phyloP scores from a whole-genome alignment of 306 rosid species.

The Malus orientalis region DNA sequence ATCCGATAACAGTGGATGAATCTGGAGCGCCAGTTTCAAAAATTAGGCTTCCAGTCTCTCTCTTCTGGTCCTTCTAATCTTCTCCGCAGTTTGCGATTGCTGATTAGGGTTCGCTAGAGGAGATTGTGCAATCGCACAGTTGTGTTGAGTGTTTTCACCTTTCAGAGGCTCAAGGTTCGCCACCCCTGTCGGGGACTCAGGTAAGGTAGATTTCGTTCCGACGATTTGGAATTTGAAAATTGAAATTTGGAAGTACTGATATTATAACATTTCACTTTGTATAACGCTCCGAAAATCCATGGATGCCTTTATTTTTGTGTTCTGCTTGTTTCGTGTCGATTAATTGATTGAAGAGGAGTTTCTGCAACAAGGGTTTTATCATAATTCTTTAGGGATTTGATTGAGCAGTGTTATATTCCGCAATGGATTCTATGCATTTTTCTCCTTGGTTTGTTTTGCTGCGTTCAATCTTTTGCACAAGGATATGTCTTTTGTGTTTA shows the following conservation, averaged over 20 bases:
- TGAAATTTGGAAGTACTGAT: not conserved
- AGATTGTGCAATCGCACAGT: not conserved
- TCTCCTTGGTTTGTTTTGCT: not conserved
- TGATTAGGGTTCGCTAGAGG: not conserved
- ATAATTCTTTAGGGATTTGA: not conserved
- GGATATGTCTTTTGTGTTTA: not conserved
- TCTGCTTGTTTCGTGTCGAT: not conserved
- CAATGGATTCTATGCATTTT: not conserved
- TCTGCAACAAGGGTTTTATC: not conserved
- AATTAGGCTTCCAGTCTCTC: conserved; percentile 4
- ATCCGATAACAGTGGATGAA: not conserved
- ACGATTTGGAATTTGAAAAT: not conserved
- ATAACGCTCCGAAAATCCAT: not conserved
- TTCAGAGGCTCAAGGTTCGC: not conserved
- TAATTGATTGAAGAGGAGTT: not conserved
- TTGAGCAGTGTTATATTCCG: not conserved
- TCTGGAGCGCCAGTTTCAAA: not conserved
- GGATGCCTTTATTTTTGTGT: not conserved
- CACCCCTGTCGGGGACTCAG: not conserved
- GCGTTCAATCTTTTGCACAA: not conserved
- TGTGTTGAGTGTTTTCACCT: not conserved
- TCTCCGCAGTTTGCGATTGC: not conserved
- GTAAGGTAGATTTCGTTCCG: not conserved
- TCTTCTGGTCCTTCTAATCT: not conserved
- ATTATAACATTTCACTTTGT: not conserved